Evolutionary conservation across 331 rosid species (phyloP), one percentile per base, ranked within the genome.

Genomic region (Spiraea crenata): DNA sequence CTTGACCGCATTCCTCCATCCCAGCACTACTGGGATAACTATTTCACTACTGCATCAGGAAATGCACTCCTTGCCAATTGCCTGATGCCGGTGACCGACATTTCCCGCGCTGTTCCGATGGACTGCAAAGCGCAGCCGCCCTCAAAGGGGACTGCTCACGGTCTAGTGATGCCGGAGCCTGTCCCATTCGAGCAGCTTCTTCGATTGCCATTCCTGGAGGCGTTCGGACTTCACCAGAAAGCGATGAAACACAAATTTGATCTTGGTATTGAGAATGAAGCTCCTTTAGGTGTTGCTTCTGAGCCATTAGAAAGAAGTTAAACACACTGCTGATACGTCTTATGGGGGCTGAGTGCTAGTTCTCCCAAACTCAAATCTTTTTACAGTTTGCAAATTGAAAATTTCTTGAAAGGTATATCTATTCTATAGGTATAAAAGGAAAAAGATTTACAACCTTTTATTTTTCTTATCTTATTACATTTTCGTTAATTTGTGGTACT

Each of bases 51-150:
- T 17, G 74, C 88, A 3, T 70, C 83, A 0, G 66, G 75, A n/a
- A 80, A 77, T 52, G 96, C 89, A 5, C 96, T 86, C 65, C 78
- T 91, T 7, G 99, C 99, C 5, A 91, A 93, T 68, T 91, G 96
- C 65, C 65, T 93, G 49, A n/a, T 91, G 45, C 97, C 96, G 12
- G 85, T 82, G 8, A 77, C 95, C 1, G 84, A 89, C 44, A 37
- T 91, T 39, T 93, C 91, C 40, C 45, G 76, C 25, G 95, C 96
- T 35, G 57, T 91, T 57, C 99, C 97, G 0, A 71, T 66, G 31
- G 77, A 19, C 31, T 69, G 84, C 3, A 52, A 52, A 16, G 17
- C 77, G 3, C 12, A 42, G 19, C 9, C 69, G 9, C 63, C 63
- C 65, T 67, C 60, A 54, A 72, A 12, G 5, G 71, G 60, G n/a